These are phyloP conservation scores for Trypanosoma scelopori DNA, from an alignment of 208 protist species.

Conservation along the genomic window DNA sequence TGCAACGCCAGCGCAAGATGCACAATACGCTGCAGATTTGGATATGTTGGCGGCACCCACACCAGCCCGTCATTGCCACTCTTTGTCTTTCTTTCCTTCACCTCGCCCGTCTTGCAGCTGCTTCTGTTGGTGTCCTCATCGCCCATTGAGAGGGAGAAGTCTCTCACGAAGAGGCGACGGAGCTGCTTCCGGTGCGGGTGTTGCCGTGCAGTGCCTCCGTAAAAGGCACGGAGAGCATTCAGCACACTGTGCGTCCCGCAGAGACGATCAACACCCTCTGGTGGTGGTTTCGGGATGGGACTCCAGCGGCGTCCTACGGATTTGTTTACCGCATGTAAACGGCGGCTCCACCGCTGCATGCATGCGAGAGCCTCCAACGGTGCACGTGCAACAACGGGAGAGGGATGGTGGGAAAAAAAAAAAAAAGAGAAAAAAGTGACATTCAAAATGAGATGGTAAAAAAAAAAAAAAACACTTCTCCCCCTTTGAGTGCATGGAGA, in stretches of 20 bases:
- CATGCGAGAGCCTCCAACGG: background rate
- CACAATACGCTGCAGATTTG: conserved; percentile 56
- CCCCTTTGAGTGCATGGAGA: too few relatives aligned
- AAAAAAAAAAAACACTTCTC: conserved; percentile 6
- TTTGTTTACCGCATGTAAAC: conserved; percentile 52
- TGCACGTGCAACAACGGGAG: background rate
- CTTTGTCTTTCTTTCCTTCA: background rate
- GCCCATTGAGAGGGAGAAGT: conserved; percentile 44
- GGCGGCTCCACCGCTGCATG: conserved; percentile 29
- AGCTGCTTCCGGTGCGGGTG: conserved; percentile 33
- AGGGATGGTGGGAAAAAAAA: background rate
- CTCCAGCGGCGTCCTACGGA: conserved; percentile 63
- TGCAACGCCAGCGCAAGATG: conserved; percentile 50
- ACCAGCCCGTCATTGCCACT: background rate
- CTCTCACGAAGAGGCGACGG: conserved; percentile 60
- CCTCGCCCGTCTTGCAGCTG: too few relatives aligned
- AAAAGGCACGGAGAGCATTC: conserved; percentile 57
- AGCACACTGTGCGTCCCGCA: conserved; percentile 67
- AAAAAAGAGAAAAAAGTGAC: conserved; percentile 2
- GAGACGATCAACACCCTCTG: conserved; percentile 56
- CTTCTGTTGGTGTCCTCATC: background rate
- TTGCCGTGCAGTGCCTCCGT: background rate
- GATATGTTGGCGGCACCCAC: conserved; percentile 53
- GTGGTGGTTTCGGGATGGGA: conserved; percentile 72
- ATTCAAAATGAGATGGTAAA: conserved; percentile 2